Conservation (phyloP, 208 protist genomes). For the Crithidia brevicula region DNA sequence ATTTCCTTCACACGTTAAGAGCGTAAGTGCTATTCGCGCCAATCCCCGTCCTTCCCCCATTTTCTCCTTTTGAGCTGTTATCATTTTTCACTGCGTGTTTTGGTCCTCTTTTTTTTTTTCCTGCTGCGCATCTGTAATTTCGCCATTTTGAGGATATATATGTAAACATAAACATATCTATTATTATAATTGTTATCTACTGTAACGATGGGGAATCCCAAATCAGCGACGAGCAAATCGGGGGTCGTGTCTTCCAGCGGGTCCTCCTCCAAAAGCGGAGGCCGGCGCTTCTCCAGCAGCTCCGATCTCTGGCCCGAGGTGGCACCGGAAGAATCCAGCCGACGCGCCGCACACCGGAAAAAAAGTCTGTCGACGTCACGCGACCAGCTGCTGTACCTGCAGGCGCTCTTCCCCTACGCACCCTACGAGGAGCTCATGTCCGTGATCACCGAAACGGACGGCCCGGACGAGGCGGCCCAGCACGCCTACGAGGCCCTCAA, state of each 20-base stretch:
- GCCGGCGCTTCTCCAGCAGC: constrained; percentile 12
- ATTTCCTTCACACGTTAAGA: neutral
- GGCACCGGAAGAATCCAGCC: constrained; percentile 9
- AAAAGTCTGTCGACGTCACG: constrained; percentile 15
- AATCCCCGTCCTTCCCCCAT: neutral
- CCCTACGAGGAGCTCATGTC: constrained; percentile 31
- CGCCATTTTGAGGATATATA: neutral
- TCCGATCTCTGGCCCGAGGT: constrained; percentile 13
- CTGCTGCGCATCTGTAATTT: neutral
- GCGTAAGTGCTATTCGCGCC: neutral
- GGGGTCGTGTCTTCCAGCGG: neutral
- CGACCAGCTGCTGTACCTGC: constrained; percentile 52
- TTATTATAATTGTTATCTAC: neutral
- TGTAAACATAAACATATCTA: no score
- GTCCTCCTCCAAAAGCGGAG: neutral
- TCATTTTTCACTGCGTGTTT: no score
- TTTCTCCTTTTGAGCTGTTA: neutral
- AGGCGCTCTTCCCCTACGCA: constrained; percentile 77
- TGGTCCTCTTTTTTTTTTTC: no score
- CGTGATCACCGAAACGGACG: constrained; percentile 27
- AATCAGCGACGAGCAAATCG: constrained; percentile 1
- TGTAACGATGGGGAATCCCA: constrained; percentile 1
- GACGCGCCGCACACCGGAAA: neutral
- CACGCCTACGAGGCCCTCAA: constrained; percentile 56
- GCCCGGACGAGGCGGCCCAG: constrained; percentile 48